Conservation (phyloP, 129 eudicot genomes). For the carrot (Daucus carota) region DH1_v3.0 NC_030384.2:41784501-41785000, state of each 20-base stretch:
- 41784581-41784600: background rate
- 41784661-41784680: background rate
- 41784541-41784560: too few relatives aligned
- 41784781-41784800: background rate
- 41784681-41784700: background rate
- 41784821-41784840: background rate
- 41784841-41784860: background rate
- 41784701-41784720: background rate
- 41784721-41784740: background rate
- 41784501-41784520: background rate
- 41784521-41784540: too few relatives aligned
- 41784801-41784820: background rate
- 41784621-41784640: background rate
- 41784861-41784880: slow-evolving; percentile 13
- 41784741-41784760: background rate
- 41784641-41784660: too few relatives aligned
- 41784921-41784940: slow-evolving; percentile 95
- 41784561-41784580: background rate
- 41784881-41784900: slow-evolving; percentile 80
- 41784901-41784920: slow-evolving; percentile 97
- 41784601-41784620: background rate
- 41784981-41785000: slow-evolving; percentile 88
- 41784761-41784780: background rate
- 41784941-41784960: slow-evolving; percentile 93
- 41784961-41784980: slow-evolving; percentile 94